Evolutionary conservation across 2,329 filamentous ascomycete genomes (phyloP), one percentile per base, ranked within the genome.

Genomic region (Neobulgaria alba): DNA sequence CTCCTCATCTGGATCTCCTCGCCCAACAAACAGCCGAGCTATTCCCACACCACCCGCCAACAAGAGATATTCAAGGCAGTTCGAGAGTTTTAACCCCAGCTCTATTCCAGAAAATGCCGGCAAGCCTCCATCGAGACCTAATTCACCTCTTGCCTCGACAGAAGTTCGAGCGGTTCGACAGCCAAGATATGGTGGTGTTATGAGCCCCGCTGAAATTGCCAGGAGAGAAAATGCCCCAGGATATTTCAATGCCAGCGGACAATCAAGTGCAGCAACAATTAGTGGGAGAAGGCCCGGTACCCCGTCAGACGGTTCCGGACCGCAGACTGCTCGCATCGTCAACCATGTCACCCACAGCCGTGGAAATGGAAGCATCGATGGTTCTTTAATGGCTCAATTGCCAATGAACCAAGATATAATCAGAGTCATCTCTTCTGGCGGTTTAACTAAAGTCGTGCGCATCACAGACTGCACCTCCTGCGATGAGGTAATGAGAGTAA

Each of bases 371-470:
- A 94, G 86, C 62, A 73, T 90, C 57, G 89, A 95, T 62, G 82
- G 82, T 47, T 82, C 86, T 52, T 79, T 90, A 49, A 92, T 90
- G 74, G 85, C 86, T 51, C 82, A 83, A 45, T 68, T 95, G 56
- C 89, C 89, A 42, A 75, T 81, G 50, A 85, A 88, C 62, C 87
- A 93, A 61, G 84, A 89, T 45, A 78, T 95, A 46, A 94, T 96
- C 49, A 78, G 89, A 48, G 87, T 95, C 52, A 95, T 96, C 57
- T 95, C 85, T 51, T 92, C 88, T 36, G 86, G 81, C 47, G 92
- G 89, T 38, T 80, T 88, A 47, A 94, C 88, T 35, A 95, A 94
- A 58, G 89, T 95, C 17, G 80, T 98, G 57, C 92, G 92, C 62
- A 88, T 96, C 51, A 83, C 87, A 49, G 85, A 85, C 50, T 95